Evolutionary conservation across 176 grass and related monocot species (phyloP).

Genomic region (Cymbopogon citratus): DNA sequence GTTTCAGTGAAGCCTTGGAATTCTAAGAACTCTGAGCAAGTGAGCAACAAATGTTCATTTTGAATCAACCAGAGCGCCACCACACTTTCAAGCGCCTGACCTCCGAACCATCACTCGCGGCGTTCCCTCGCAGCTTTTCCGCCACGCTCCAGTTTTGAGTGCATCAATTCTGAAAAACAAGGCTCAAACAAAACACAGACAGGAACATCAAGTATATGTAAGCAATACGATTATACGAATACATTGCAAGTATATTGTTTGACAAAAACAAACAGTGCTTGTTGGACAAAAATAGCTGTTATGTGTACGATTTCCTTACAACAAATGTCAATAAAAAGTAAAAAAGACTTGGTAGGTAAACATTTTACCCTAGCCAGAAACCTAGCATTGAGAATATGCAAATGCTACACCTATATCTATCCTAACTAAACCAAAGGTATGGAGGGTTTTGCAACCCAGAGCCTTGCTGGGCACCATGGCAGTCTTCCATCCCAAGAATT

Average conservation of each 20-base stretch:
- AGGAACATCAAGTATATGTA: too few relatives aligned
- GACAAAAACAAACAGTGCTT: not conserved
- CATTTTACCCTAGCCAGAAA: conserved; percentile 10
- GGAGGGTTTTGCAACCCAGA: conserved; percentile 3
- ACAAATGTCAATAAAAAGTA: not conserved
- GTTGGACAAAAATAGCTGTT: not conserved
- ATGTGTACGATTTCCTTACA: conserved; percentile 27
- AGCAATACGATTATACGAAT: too few relatives aligned
- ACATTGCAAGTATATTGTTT: not conserved
- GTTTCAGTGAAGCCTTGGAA: not conserved
- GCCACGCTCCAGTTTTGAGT: not conserved
- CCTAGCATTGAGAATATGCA: conserved; percentile 27
- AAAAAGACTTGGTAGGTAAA: not conserved
- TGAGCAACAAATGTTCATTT: not conserved
- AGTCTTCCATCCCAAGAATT: conserved; percentile 12
- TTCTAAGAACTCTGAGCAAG: not conserved
- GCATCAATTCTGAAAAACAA: not conserved
- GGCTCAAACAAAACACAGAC: too few relatives aligned
- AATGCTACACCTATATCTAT: conserved; percentile 26
- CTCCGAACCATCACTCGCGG: not conserved
- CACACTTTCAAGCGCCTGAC: not conserved
- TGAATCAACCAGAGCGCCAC: not conserved
- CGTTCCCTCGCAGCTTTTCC: not conserved
- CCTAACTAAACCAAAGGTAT: conserved; percentile 34
- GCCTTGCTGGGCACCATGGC: not conserved